A percentile compares a stretch with the other conserved stretches of the same genome.
Evolutionary conservation across 495 filamentous ascomycete species (phyloP).

Genomic region (Darksidea phi): DNA sequence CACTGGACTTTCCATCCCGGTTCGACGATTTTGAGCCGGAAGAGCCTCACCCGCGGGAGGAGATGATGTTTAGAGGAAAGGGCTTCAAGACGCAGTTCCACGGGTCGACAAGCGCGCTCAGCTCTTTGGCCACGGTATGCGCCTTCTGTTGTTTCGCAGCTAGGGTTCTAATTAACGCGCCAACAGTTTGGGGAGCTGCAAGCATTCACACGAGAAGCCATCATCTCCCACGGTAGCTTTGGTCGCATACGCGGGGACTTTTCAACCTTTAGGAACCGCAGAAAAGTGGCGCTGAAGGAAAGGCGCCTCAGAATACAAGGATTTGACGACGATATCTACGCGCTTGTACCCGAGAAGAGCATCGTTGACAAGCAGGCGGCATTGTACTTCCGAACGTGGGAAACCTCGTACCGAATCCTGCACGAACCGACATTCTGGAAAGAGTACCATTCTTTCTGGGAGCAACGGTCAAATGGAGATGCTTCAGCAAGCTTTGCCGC

Average conservation of each 20-base stretch:
- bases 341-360: slow-evolving; percentile 15
- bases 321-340: slow-evolving; percentile 24
- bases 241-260: slow-evolving; percentile 48
- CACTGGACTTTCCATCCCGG: background rate
- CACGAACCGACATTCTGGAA: slow-evolving; percentile 29
- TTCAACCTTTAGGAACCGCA: slow-evolving; percentile 20
- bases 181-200: slow-evolving; percentile 51
- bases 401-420: slow-evolving; percentile 25
- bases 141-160: background rate
- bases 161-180: slow-evolving; percentile 22
- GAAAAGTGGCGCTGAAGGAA: slow-evolving; percentile 41
- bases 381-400: slow-evolving; percentile 25
- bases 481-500: slow-evolving; percentile 30
- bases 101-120: slow-evolving; percentile 50
- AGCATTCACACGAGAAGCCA: slow-evolving; percentile 47
- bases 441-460: slow-evolving; percentile 26
- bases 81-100: slow-evolving; percentile 52
- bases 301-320: slow-evolving; percentile 15
- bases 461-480: slow-evolving; percentile 33
- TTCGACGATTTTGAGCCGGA: slow-evolving; percentile 10
- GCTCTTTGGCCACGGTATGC: slow-evolving; percentile 51
- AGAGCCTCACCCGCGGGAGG: slow-evolving; percentile 21
- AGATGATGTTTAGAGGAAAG: slow-evolving; percentile 51
- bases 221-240: slow-evolving; percentile 40
- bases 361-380: slow-evolving; percentile 7